Percentiles rank a stretch among this genome's conserved stretches.
Evolutionary conservation across 2,329 filamentous ascomycete genomes (phyloP).

Genomic region (Claviceps sp.): DNA sequence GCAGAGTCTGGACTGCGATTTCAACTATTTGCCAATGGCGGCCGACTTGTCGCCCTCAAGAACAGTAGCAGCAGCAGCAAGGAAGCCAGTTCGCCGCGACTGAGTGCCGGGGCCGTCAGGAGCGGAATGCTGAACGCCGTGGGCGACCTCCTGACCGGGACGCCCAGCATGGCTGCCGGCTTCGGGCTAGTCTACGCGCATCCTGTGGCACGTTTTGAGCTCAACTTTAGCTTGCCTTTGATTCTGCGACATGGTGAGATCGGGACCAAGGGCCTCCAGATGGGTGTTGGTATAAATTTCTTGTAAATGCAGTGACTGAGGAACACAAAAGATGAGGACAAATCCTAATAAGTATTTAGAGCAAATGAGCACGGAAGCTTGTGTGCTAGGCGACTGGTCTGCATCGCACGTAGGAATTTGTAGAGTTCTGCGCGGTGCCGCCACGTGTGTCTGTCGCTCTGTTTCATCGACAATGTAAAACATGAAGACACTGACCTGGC

Average conservation of each 20-base stretch:
- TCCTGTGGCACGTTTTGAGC: slow-evolving; percentile 81
- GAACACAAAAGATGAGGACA: background rate
- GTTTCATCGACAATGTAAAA: background rate
- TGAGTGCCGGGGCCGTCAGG: slow-evolving; percentile 32
- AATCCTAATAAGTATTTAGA: background rate
- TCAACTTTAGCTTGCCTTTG: slow-evolving; percentile 87
- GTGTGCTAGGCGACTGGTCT: too few species aligned
- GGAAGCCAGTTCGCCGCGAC: slow-evolving; percentile 19
- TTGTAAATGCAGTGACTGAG: slow-evolving; percentile 39
- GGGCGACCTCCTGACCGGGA: slow-evolving; percentile 54
- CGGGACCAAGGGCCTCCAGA: slow-evolving; percentile 77
- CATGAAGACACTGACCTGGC: too few species aligned
- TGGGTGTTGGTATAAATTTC: slow-evolving; percentile 95
- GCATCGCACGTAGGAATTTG: background rate
- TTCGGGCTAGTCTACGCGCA: slow-evolving; percentile 90
- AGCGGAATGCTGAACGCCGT: slow-evolving; percentile 48
- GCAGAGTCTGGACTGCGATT: slow-evolving; percentile 74
- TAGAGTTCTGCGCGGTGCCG: background rate
- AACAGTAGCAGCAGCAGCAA: slow-evolving; percentile 37
- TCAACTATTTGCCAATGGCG: slow-evolving; percentile 85
- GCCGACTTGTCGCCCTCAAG: slow-evolving; percentile 66
- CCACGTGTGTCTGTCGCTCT: background rate
- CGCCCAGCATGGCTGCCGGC: slow-evolving; percentile 77
- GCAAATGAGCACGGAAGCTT: background rate
- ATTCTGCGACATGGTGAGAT: slow-evolving; percentile 73